Base-by-base conservation (phyloP, 176 grass and related monocot genomes). In the Oryza rufipogon region DNA sequence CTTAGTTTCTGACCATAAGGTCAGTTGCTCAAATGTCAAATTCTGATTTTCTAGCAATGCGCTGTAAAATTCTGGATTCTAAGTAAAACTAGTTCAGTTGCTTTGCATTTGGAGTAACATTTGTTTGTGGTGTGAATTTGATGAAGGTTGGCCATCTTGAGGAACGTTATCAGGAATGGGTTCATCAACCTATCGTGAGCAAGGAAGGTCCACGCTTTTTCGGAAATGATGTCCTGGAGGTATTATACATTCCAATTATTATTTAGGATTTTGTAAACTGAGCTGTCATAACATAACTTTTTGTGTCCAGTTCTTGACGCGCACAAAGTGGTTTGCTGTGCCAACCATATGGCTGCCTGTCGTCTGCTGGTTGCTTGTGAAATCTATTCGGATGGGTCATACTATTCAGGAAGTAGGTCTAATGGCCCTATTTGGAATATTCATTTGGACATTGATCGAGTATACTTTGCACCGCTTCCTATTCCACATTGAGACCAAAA, bases 201-300 rank as follows among this genome's bases (percentile, higher is more conserved):
- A 98, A 98, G 79, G 96, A 98, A 79, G 93, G 93, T 49, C 93
- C 96, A 23, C 77, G 81, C 8, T 98, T 94, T 67, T 98, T 98
- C 7, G 74, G 3, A 85, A 98, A 93, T 78, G 41, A 92, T 33
- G 25, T 87, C 54, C 20, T 98, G 74, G 96, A 98, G 91, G 93
- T 98, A 90, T 60, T 20, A 2, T 26, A 51, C 51, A n/a, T 9
- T 33, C 25, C 23, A n/a, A 15, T 22, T 63, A 12, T 76, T 66
- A 45, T 14, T 12, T 60, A 54, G 65, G 19, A 77, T 68, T 46
- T 83, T 54, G 6, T 6, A 23, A 66, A 16, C 3, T 76, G 17
- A 70, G 34, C 65, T 81, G 47, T 72, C 23, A 73, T 83, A 11
- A 69, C 11, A 22, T 60, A 16, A 12, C 14, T 38, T 70, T 66